phyloP scores from a whole-genome alignment of 306 rosid species.

The Lathyrus tuberosus region DNA sequence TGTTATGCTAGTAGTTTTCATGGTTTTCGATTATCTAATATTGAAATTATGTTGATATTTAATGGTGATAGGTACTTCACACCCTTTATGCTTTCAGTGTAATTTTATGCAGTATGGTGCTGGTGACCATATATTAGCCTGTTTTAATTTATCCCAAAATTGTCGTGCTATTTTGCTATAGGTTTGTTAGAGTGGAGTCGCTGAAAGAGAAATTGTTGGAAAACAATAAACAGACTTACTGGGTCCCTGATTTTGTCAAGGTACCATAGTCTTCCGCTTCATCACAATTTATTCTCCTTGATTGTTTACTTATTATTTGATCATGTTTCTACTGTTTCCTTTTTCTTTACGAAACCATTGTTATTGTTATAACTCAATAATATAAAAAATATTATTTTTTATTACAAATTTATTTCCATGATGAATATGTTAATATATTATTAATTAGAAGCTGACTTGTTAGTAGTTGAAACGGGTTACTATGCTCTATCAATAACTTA shows the following conservation, averaged over 20 bases:
- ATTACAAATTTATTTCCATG: not conserved
- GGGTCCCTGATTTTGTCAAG: slow-evolving; percentile 99
- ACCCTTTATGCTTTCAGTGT: not conserved
- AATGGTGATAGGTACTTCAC: slow-evolving; percentile 7
- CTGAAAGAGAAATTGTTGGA: slow-evolving; percentile 82
- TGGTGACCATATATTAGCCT: not conserved
- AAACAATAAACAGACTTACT: slow-evolving; percentile 82
- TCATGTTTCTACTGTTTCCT: not conserved
- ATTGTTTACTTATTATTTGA: slow-evolving; percentile 13
- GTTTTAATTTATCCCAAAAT: slow-evolving; percentile 12
- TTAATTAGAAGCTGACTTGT: not conserved
- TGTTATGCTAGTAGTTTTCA: slow-evolving; percentile 5
- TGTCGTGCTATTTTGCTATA: slow-evolving; percentile 40
- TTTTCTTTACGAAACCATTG: slow-evolving; percentile 25
- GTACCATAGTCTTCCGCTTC: slow-evolving; percentile 43
- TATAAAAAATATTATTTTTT: not conserved
- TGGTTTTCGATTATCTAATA: slow-evolving; percentile 2
- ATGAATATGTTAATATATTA: slow-evolving; percentile 9
- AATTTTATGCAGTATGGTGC: not conserved
- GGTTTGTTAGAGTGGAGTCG: slow-evolving; percentile 90
- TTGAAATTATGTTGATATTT: not conserved
- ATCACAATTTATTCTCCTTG: not conserved
- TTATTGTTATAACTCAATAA: not conserved
- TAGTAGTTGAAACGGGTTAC: not conserved
- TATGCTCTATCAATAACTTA: slow-evolving; percentile 16